phyloP scores from a whole-genome alignment of 1,139 yeast genomes.

The Kodamaea suecica region DNA sequence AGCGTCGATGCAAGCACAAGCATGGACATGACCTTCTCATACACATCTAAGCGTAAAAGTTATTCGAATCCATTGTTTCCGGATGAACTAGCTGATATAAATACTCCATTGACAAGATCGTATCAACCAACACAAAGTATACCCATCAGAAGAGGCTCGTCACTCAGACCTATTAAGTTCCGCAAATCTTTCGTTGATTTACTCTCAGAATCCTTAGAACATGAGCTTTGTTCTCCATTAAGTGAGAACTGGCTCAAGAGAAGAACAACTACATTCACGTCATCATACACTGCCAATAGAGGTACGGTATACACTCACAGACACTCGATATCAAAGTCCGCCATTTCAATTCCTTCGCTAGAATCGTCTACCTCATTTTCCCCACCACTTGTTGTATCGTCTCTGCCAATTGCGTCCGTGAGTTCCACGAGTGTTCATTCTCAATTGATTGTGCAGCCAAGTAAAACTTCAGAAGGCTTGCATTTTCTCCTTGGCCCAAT shows the following conservation, averaged over 20 bases:
- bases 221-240: neutral
- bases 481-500: neutral
- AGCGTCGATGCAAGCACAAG: slow-evolving; percentile 4
- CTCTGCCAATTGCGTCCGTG: slow-evolving; percentile 6
- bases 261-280: neutral
- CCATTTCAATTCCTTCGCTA: slow-evolving; percentile 5
- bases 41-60: neutral
- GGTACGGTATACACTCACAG: slow-evolving; percentile 5
- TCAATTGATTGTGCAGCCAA: slow-evolving; percentile 1
- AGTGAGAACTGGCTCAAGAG: neutral
- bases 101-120: too few relatives aligned
- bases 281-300: neutral
- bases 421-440: slow-evolving; percentile 5
- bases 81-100: slow-evolving; percentile 4
- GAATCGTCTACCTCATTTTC: slow-evolving; percentile 2
- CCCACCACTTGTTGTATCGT: slow-evolving; percentile 4
- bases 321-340: slow-evolving; percentile 3
- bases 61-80: slow-evolving; percentile 8
- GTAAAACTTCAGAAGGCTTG: slow-evolving; percentile 1
- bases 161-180: slow-evolving; percentile 1
- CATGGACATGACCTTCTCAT: slow-evolving; percentile 1
- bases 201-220: neutral
- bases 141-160: slow-evolving; percentile 6
- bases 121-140: slow-evolving; percentile 5
- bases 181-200: slow-evolving; percentile 3